Base-by-base conservation (phyloP, 2,329 filamentous ascomycete genomes). In the Didymella pomorum region DNA sequence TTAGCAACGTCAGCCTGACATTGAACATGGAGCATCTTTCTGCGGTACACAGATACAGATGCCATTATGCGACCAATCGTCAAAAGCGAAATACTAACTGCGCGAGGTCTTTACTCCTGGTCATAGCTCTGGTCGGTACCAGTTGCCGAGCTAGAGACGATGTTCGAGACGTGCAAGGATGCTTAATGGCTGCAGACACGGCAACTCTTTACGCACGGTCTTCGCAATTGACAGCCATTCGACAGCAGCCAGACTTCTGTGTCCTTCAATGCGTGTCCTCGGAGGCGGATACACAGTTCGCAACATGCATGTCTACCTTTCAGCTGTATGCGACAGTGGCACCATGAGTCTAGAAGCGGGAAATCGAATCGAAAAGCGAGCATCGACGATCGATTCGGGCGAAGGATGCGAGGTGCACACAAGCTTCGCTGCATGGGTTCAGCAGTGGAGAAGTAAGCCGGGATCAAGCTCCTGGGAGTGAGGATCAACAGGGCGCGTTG, bases 361-460 rank as follows among this genome's bases (percentile, higher is more conserved):
- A 44, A 10, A 26, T 41, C 29, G 31, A 39, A 35, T 42, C 50
- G 31, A 49, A 18, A 16, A 23, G 16, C n/a, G 10, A 21, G 21
- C 20, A 42, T 26, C 35, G 52, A 41, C 37, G 23, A 49, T 46
- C 5, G 35, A 6, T 12, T 18, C 11, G 20, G n/a, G 12, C 41
- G 21, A 50, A 41, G 39, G 18, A 46, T 21, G 31, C 49, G 14
- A 48, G 28, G 55, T 52, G 23, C 28, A 49, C 25, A 28, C 49
- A 52, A 53, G 55, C 39, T 49, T 52, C 37, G 23, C 41, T 56
- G 20, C 39, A 44, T 44, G 45, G 37, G 26, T 28, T 44, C 21
- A 52, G 45, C 23, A 49, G 47, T 49, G 52, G 52, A 28, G 44
- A 54, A 18, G 43, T 28, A 47, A 26, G 52, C 35, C 48, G 37